Percentiles rank a stretch among this genome's conserved stretches.
phyloP scores from a whole-genome alignment of 2,329 filamentous ascomycete genomes.

The Fusarium sp. region DNA sequence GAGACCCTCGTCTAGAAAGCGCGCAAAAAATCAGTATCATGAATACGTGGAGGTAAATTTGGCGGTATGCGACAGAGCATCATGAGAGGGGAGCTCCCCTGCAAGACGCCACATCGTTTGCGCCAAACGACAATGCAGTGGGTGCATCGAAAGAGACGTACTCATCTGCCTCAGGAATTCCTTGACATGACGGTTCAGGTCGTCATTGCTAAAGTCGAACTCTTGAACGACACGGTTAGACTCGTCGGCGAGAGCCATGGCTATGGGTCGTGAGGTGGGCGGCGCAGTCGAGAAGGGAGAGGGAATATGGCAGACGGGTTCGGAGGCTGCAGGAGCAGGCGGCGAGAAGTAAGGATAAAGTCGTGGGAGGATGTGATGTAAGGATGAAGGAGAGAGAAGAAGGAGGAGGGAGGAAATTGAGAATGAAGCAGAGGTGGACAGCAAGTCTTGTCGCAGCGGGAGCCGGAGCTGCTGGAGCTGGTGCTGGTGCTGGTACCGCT shows the following conservation, averaged over 20 bases:
- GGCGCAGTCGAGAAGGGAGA: slow-evolving; percentile 65
- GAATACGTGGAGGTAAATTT: slow-evolving; percentile 11
- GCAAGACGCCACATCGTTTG: slow-evolving; percentile 7
- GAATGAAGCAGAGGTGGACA: slow-evolving; percentile 38
- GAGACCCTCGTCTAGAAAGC: slow-evolving; percentile 79
- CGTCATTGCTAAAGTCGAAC: slow-evolving; percentile 84
- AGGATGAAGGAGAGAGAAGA: slow-evolving; percentile 26
- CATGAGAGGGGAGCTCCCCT: slow-evolving; percentile 17
- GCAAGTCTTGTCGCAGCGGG: slow-evolving; percentile 28
- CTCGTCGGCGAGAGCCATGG: slow-evolving; percentile 75
- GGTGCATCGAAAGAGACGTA: slow-evolving; percentile 47
- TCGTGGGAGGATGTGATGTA: slow-evolving; percentile 24
- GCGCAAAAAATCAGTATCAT: slow-evolving; percentile 23
- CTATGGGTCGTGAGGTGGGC: slow-evolving; percentile 66
- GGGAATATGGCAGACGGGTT: slow-evolving; percentile 66
- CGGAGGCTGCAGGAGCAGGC: slow-evolving; percentile 50
- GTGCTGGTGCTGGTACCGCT: slow-evolving; percentile 33
- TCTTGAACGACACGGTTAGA: slow-evolving; percentile 83
- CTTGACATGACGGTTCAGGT: slow-evolving; percentile 82
- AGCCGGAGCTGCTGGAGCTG: slow-evolving; percentile 39
- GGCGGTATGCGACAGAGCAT: slow-evolving; percentile 21
- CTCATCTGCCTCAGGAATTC: slow-evolving; percentile 92
- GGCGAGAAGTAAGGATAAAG: slow-evolving; percentile 39
- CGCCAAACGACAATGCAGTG: too few species aligned
- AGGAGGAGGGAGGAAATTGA: slow-evolving; percentile 45